Evolutionary conservation across 1,284 basidiomycete species (phyloP).

Genomic region (Ceratobasidium sp.): DNA sequence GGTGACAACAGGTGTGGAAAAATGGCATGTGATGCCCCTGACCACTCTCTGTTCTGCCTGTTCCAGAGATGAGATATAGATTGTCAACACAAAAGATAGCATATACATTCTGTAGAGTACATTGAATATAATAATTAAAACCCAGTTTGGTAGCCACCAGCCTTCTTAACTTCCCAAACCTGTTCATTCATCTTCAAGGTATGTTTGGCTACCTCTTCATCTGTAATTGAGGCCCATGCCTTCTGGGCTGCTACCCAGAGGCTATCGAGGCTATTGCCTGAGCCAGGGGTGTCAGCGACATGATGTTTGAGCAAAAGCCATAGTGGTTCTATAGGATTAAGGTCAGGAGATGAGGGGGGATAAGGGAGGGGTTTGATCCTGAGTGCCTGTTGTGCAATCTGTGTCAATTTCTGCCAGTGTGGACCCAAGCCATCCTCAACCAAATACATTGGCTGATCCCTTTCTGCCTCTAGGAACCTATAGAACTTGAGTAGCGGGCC

Average conservation of each 20-base stretch:
- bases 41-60: no score
- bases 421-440: neutral
- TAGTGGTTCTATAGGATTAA: conserved; percentile 28
- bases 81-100: no score
- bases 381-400: neutral
- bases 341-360: conserved; percentile 14
- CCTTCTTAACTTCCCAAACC: neutral
- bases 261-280: neutral
- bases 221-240: neutral
- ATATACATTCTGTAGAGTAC: no score
- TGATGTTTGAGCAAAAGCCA: neutral
- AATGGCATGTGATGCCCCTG: no score
- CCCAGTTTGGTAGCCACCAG: neutral
- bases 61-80: no score
- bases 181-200: neutral
- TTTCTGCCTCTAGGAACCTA: neutral
- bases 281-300: neutral
- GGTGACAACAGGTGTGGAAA: no score
- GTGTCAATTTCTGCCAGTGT: conserved; percentile 5
- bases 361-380: conserved; percentile 14
- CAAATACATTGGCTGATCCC: conserved; percentile 7
- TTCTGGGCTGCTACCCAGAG: conserved; percentile 1
- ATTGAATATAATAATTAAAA: neutral
- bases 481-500: conserved; percentile 14
- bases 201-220: conserved; percentile 5